Percentiles rank a stretch among this genome's conserved stretches.
Conservation (phyloP, 305 asterid species). For the Solanum hybrid region DNA sequence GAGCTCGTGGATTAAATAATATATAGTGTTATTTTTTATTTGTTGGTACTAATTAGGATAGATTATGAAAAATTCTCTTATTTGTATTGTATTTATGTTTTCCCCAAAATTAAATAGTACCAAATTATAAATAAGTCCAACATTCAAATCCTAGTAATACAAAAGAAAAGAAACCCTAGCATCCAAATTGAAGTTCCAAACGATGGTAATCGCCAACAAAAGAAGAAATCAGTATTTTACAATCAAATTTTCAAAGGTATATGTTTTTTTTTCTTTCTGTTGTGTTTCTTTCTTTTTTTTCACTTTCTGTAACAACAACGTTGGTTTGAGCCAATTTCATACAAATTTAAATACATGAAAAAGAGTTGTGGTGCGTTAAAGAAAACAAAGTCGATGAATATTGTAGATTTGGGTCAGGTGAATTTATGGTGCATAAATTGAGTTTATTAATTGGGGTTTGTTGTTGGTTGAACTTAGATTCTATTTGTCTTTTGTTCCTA, state of each 20-base stretch:
- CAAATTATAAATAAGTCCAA: neutral
- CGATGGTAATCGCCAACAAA: neutral
- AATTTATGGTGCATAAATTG: too few species aligned
- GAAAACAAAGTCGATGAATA: too few species aligned
- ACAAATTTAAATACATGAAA: neutral
- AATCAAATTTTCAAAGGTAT: neutral
- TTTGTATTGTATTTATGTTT: neutral
- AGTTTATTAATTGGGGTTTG: too few species aligned
- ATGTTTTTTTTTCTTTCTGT: too few species aligned
- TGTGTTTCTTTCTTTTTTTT: neutral
- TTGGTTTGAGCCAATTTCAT: neutral
- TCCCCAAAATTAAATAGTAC: neutral
- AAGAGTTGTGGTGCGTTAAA: neutral
- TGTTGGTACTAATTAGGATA: neutral
- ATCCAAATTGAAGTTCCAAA: neutral
- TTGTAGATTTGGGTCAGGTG: too few species aligned
- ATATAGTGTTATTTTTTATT: too few species aligned
- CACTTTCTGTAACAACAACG: neutral
- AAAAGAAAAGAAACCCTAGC: neutral
- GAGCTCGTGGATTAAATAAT: neutral
- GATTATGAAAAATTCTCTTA: neutral
- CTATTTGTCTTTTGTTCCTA: too few species aligned
- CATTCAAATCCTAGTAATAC: neutral
- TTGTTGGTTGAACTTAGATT: too few species aligned
- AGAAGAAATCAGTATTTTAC: neutral